Percentiles rank a stretch among this genome's conserved stretches.
These are phyloP conservation scores for Neodidymelliopsis sp. DNA, from an alignment of 2,329 filamentous ascomycete species.

Conservation along the genomic window DNA sequence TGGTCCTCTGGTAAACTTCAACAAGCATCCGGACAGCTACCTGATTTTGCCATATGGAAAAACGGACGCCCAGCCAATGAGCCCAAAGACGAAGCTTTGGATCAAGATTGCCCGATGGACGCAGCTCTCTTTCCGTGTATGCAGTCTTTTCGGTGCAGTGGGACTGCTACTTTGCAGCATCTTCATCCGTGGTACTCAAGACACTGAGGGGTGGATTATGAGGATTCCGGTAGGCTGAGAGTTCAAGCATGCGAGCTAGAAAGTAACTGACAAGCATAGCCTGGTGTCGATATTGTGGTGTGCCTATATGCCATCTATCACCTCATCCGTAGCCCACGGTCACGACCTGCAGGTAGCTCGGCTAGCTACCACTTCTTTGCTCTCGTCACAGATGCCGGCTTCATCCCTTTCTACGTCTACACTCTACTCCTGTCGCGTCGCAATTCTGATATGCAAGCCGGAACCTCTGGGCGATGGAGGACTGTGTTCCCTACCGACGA, in stretches of 20 bases:
- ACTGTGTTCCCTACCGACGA: constrained; percentile 69
- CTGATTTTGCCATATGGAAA: constrained; percentile 69
- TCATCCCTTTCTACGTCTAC: constrained; percentile 70
- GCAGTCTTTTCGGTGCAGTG: constrained; percentile 72
- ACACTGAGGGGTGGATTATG: constrained; percentile 75
- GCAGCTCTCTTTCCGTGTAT: constrained; percentile 72
- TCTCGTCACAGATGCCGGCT: constrained; percentile 71
- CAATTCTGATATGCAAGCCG: constrained; percentile 59
- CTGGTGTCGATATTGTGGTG: constrained; percentile 76
- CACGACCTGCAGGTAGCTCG: constrained; percentile 78
- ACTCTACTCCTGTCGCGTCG: constrained; percentile 62
- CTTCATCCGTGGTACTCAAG: constrained; percentile 73
- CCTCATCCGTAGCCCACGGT: constrained; percentile 72
- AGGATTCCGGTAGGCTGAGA: constrained; percentile 71
- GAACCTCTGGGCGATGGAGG: constrained; percentile 65
- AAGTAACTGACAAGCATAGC: constrained; percentile 58
- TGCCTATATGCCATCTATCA: constrained; percentile 83
- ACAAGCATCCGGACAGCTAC: constrained; percentile 82
- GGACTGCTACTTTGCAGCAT: constrained; percentile 80
- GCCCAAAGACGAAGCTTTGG: constrained; percentile 70
- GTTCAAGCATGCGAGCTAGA: neutral
- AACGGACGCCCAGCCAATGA: constrained; percentile 70
- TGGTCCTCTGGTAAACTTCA: constrained; percentile 82
- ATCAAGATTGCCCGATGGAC: constrained; percentile 73
- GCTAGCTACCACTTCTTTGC: constrained; percentile 91